Evolutionary conservation across 192 early-diverging fungal genomes (phyloP), one percentile per base, ranked within the genome.

Genomic region (Umbelopsis isabellina): DNA sequence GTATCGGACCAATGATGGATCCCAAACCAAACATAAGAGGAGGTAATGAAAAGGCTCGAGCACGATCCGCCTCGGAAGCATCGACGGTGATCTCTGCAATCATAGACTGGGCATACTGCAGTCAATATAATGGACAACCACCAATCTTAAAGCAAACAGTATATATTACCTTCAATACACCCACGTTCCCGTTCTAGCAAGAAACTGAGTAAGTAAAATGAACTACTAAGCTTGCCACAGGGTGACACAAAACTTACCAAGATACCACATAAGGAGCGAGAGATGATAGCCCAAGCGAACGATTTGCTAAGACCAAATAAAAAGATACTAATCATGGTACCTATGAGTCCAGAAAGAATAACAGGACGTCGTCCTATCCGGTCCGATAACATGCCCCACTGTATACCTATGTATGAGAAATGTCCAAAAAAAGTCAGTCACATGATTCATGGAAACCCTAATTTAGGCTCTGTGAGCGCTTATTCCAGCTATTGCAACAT

Each of bases 41-140:
- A 61, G 91, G 77, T 22, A 92, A 21, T 11, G 86, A 79, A 78
- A 94, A 94, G 45, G 89, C 90, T 21, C 65, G 65, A 6, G 77
- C 69, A 25, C 73, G 64, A 9, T 85, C 72, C 2, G 84, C 72
- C 41, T 85, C 82, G 53, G 91, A 91, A 9, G 83, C 84, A 9
- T 86, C 78, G 67, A 92, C 87, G 16, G 91, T 87, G 27, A 95
- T 80, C 80, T 95, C 94, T 15, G 86, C 90, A 48, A 94, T 72
- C 22, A 91, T 83, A 18, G 86, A 88, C 73, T 61, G 55, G 12
- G 27, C 30, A 22, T 3, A 25, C 9, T 25, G 35, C 23, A 16
- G 25, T 35, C 33, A 61, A 16, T n/a, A 61, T 61, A 23, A 12
- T 25, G 12, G 16, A 4, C 18, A 2, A 8, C 8, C 9, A 33